Percentiles rank a stretch among this genome's conserved stretches.
Conservation (phyloP, 306 rosid species). For the Arachis hypogaea region DNA sequence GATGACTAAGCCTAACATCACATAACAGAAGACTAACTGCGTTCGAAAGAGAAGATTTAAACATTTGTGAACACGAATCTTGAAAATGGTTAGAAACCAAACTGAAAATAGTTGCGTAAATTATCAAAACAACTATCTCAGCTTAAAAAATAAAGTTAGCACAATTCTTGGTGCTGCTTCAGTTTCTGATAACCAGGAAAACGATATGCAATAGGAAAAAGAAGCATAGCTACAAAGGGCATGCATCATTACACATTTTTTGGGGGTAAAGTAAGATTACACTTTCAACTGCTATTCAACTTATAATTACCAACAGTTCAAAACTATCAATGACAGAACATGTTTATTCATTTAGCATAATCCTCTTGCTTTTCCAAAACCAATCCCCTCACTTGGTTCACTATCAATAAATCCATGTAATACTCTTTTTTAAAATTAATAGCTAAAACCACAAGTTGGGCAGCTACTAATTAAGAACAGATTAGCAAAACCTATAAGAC, state of each 20-base stretch:
- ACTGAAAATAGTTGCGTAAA: too few relatives aligned
- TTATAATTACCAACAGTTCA: neutral
- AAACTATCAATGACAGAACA: slow-evolving; percentile 37
- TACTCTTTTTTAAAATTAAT: too few relatives aligned
- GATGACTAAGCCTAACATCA: neutral
- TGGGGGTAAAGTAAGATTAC: neutral
- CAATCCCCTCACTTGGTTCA: neutral
- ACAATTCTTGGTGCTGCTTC: neutral
- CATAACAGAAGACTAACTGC: neutral
- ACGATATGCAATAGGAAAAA: neutral
- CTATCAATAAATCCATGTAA: neutral
- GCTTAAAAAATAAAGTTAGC: too few relatives aligned
- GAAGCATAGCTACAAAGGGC: slow-evolving; percentile 3
- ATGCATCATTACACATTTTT: neutral
- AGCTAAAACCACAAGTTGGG: neutral
- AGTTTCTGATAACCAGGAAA: slow-evolving; percentile 10
- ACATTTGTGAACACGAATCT: too few relatives aligned
- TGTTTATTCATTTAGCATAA: neutral
- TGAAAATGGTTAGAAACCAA: too few relatives aligned
- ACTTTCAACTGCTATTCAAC: neutral
- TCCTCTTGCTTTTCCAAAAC: slow-evolving; percentile 1
- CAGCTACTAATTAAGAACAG: neutral
- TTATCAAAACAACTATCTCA: too few relatives aligned
- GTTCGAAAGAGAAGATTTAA: too few relatives aligned
- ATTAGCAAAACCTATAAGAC: neutral